Conservation (phyloP, 495 filamentous ascomycete species). For the Talaromyces ruber region DNA sequence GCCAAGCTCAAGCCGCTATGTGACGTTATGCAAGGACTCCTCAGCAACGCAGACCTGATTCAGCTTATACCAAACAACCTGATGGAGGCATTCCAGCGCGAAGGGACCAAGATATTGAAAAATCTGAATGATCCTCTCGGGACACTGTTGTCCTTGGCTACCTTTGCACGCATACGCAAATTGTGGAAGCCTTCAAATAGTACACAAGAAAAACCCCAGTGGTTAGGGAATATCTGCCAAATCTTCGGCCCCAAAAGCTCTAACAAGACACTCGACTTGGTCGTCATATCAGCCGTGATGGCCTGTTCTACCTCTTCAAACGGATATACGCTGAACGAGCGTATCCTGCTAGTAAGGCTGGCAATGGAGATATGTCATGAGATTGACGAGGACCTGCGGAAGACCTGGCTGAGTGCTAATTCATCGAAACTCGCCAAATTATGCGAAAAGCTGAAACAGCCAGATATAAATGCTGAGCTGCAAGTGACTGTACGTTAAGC, state of each 20-base stretch:
- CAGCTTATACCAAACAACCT: constrained; percentile 27
- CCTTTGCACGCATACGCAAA: constrained; percentile 33
- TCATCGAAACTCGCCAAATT: constrained; percentile 39
- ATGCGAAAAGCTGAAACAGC: constrained; percentile 37
- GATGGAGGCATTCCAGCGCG: constrained; percentile 34
- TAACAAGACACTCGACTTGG: constrained; percentile 46
- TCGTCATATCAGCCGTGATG: constrained; percentile 42
- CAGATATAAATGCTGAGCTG: constrained; percentile 26
- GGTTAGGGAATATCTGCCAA: constrained; percentile 33
- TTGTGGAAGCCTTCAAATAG: constrained; percentile 2
- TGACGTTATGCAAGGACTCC: constrained; percentile 25
- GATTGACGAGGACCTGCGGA: constrained; percentile 30
- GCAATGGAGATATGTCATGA: constrained; percentile 38
- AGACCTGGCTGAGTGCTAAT: constrained; percentile 37
- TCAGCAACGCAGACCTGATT: constrained; percentile 20
- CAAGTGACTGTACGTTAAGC: constrained; percentile 32
- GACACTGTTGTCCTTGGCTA: constrained; percentile 41
- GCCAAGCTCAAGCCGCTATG: constrained; percentile 38
- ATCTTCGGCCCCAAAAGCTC: constrained; percentile 42
- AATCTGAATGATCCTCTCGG: constrained; percentile 38
- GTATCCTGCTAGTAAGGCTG: constrained; percentile 39
- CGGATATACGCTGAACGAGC: constrained; percentile 25
- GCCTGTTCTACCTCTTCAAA: constrained; percentile 39
- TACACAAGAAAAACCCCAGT: constrained; percentile 14
- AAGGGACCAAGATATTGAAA: constrained; percentile 36